A percentile compares a stretch with the other conserved stretches of the same genome.
phyloP scores from a whole-genome alignment of 176 grass and related monocot genomes.

The Oryza officinalis region DNA sequence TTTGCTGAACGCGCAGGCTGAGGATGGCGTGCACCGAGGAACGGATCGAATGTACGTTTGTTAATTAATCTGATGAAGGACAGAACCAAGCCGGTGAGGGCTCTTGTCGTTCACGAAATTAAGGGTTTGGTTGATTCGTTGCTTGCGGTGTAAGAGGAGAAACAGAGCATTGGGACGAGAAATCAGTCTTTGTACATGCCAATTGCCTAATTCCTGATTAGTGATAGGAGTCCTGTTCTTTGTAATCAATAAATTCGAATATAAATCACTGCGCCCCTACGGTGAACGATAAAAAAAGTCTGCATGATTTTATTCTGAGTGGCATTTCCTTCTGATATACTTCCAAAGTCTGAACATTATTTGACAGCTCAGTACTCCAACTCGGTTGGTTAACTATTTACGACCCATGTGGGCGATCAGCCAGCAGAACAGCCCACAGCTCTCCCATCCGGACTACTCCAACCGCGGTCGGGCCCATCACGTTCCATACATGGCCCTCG shows the following conservation, averaged over 20 bases:
- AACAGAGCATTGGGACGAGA: background rate
- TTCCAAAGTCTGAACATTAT: background rate
- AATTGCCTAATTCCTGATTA: background rate
- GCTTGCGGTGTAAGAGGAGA: background rate
- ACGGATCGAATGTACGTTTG: background rate
- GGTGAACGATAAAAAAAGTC: background rate
- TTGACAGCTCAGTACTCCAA: background rate
- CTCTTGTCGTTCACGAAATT: background rate
- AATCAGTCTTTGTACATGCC: background rate
- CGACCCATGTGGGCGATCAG: background rate
- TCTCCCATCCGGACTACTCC: background rate
- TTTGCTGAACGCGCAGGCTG: constrained; percentile 28
- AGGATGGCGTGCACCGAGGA: constrained; percentile 38
- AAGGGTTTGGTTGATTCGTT: background rate
- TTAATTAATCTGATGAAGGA: background rate
- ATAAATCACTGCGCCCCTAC: background rate
- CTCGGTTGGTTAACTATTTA: background rate
- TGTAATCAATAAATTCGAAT: constrained; percentile 25
- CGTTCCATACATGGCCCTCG: too few relatives aligned
- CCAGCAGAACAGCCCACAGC: background rate
- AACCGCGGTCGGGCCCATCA: too few relatives aligned
- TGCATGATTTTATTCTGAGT: background rate
- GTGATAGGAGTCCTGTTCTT: background rate
- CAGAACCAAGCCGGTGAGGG: background rate
- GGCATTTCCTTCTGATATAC: background rate